Conservation (phyloP, 306 rosid genomes). For the Psophocarpus tetragonolobus region DNA sequence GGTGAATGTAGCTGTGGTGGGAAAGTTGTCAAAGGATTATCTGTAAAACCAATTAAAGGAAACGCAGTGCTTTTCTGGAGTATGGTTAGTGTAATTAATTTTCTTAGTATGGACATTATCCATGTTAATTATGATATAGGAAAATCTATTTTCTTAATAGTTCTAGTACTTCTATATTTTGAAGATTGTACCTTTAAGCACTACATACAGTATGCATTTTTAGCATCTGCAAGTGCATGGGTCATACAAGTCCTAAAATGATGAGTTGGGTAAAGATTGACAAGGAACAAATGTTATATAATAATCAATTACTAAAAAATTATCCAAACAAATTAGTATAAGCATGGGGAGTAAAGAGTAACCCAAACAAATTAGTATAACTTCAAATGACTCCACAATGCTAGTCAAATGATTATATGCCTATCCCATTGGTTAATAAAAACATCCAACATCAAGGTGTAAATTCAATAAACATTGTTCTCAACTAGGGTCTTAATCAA, state of each 20-base stretch:
- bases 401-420: too few relatives aligned
- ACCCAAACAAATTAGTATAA: neutral
- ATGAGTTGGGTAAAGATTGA: neutral
- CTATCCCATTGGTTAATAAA: too few relatives aligned
- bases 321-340: neutral
- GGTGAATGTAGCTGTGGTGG: constrained; percentile 94
- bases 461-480: too few relatives aligned
- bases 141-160: neutral
- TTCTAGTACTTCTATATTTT: constrained; percentile 2
- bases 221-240: neutral
- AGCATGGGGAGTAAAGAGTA: neutral
- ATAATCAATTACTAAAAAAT: neutral
- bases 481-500: too few relatives aligned
- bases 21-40: constrained; percentile 63
- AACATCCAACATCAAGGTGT: too few relatives aligned
- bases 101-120: constrained; percentile 22
- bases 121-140: constrained; percentile 11
- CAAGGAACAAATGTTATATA: neutral
- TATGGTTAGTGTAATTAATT: constrained; percentile 68
- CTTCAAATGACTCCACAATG: too few relatives aligned
- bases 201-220: neutral
- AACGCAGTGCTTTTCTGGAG: constrained; percentile 98
- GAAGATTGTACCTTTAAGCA: neutral
- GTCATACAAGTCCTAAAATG: neutral
- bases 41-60: constrained; percentile 83